These are phyloP conservation scores for Salix exigua DNA, from an alignment of 345 rosid species.

Conservation along the genomic window DNA sequence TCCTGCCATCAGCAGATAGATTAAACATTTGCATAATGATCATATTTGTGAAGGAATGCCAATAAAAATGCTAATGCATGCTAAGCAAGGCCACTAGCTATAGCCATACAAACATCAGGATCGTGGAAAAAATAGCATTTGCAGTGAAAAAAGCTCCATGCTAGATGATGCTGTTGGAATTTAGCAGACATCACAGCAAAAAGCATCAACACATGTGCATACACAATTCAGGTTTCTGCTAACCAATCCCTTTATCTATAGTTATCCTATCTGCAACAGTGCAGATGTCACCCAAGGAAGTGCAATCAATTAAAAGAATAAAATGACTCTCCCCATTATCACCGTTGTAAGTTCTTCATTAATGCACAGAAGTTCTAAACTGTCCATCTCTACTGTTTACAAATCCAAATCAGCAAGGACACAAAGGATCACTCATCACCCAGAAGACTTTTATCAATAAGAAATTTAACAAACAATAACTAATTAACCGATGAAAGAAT, in stretches of 20 bases:
- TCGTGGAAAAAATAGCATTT: neutral
- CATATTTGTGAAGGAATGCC: slow-evolving; percentile 2
- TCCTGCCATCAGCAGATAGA: slow-evolving; percentile 51
- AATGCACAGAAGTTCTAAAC: neutral
- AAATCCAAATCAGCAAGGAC: neutral
- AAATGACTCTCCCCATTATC: neutral
- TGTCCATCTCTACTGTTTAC: neutral
- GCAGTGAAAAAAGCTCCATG: neutral
- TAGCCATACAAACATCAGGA: neutral
- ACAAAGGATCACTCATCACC: neutral
- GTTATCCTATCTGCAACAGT: neutral
- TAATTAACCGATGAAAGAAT: neutral
- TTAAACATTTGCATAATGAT: neutral
- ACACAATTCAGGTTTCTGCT: neutral
- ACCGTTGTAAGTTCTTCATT: neutral
- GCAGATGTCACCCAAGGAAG: neutral
- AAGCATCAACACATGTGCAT: neutral
- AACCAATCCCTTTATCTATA: neutral
- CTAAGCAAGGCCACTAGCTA: slow-evolving; percentile 5
- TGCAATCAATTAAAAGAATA: neutral
- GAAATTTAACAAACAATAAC: neutral
- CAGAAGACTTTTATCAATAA: neutral
- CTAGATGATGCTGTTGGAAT: neutral
- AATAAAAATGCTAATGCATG: neutral
- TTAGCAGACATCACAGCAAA: neutral